These are phyloP conservation scores for Gynandropsis gynandra DNA, from an alignment of 345 rosid species.

Conservation along the genomic window DNA sequence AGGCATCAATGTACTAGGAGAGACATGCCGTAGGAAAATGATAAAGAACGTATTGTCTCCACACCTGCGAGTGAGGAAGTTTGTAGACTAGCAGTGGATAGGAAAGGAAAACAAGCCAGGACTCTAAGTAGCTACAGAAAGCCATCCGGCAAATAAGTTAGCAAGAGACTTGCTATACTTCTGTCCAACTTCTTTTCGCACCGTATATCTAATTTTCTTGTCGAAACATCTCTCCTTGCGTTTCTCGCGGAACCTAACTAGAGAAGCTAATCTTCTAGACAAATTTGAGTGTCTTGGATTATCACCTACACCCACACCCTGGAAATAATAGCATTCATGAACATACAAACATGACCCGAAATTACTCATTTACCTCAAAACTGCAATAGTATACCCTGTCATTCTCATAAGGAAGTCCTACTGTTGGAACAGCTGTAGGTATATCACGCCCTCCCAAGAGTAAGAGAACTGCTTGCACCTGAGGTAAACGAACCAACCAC, in stretches of 20 bases:
- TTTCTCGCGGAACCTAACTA: conserved; percentile 68
- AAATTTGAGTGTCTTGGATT: conserved; percentile 45
- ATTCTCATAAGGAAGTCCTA: conserved; percentile 38
- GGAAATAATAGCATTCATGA: too few relatives aligned
- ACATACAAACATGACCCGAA: too few relatives aligned
- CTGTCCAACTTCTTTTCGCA: conserved; percentile 62
- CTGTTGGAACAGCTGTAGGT: conserved; percentile 45
- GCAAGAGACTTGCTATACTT: not conserved
- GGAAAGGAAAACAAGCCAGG: too few relatives aligned
- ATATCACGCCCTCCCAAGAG: conserved; percentile 54
- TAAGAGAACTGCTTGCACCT: conserved; percentile 74
- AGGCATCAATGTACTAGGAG: too few relatives aligned
- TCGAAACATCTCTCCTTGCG: conserved; percentile 76
- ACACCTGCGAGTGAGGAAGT: too few relatives aligned
- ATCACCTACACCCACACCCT: conserved; percentile 40
- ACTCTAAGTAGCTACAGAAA: too few relatives aligned
- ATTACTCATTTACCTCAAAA: not conserved
- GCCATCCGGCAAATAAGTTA: not conserved
- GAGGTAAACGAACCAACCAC: not conserved
- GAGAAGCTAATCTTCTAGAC: conserved; percentile 63
- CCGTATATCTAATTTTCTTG: conserved; percentile 66
- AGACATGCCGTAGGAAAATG: too few relatives aligned
- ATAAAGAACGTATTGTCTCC: too few relatives aligned
- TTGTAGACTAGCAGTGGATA: too few relatives aligned
- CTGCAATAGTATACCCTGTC: conserved; percentile 28